A percentile compares a stretch with the other conserved stretches of the same genome.
Evolutionary conservation across 2,329 filamentous ascomycete species (phyloP).

Genomic region (Trichoderma pleuroti): DNA sequence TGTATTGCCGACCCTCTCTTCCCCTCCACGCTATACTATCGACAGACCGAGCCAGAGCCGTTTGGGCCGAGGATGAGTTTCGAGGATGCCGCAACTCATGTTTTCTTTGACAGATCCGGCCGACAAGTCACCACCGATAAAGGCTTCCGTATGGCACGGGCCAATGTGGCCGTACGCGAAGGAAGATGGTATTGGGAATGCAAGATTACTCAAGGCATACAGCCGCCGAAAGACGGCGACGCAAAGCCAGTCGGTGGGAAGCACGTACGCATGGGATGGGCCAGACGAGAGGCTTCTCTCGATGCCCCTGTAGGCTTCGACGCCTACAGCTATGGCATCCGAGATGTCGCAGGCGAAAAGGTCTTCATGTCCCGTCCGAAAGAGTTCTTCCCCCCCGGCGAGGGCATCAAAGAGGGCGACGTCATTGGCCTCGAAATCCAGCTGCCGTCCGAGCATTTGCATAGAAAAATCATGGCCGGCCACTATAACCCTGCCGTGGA

Average conservation of each 20-base stretch:
- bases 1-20: slow-evolving; percentile 88
- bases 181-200: slow-evolving; percentile 94
- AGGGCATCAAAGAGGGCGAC: slow-evolving; percentile 82
- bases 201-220: slow-evolving; percentile 75
- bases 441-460: slow-evolving; percentile 77
- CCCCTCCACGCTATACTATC: slow-evolving; percentile 82
- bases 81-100: slow-evolving; percentile 82
- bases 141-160: slow-evolving; percentile 85
- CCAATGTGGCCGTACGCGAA: slow-evolving; percentile 85
- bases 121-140: slow-evolving; percentile 83
- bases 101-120: slow-evolving; percentile 75
- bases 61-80: slow-evolving; percentile 84
- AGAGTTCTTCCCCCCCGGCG: slow-evolving; percentile 75
- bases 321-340: slow-evolving; percentile 89
- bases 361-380: slow-evolving; percentile 92
- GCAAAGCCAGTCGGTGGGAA: slow-evolving; percentile 48
- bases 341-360: slow-evolving; percentile 85
- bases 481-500: slow-evolving; percentile 86
- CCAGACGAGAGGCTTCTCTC: slow-evolving; percentile 72
- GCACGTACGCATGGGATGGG: slow-evolving; percentile 83
- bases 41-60: slow-evolving; percentile 80
- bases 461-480: slow-evolving; percentile 83
- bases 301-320: slow-evolving; percentile 85
- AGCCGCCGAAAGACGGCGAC: slow-evolving; percentile 38
- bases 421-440: slow-evolving; percentile 92